phyloP scores from a whole-genome alignment of 371 early-diverging fungal genomes.

The Mortierella sp. region DNA sequence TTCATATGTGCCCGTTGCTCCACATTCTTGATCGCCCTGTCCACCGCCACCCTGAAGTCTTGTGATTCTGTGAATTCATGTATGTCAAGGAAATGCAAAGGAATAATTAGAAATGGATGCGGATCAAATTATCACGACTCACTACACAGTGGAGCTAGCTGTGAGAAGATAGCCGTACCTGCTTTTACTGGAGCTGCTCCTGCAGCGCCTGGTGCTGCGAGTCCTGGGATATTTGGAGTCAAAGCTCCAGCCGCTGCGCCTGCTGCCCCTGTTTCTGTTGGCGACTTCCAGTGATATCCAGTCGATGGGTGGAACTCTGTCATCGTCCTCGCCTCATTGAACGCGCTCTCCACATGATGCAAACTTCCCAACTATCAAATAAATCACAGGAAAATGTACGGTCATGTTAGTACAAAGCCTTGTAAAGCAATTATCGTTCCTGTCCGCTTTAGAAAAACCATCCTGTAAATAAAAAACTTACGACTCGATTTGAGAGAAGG shows the following conservation, averaged over 20 bases:
- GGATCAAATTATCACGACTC: not conserved
- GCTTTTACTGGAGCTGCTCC: constrained; percentile 9
- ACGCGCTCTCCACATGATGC: constrained; percentile 77
- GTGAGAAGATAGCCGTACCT: not conserved
- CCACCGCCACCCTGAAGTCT: constrained; percentile 41
- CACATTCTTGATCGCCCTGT: constrained; percentile 28
- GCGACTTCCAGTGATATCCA: constrained; percentile 82
- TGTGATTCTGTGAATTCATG: constrained; percentile 24
- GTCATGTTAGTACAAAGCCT: too few species aligned
- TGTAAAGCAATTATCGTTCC: too few species aligned
- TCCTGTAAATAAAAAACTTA: constrained; percentile 53
- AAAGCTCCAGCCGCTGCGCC: not conserved
- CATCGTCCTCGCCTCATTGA: constrained; percentile 73
- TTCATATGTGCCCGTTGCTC: constrained; percentile 32
- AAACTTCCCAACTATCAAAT: constrained; percentile 73
- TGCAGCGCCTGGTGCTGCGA: not conserved
- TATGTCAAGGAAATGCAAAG: not conserved
- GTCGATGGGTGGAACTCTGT: constrained; percentile 81
- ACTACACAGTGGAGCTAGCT: not conserved
- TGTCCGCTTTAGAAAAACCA: not conserved
- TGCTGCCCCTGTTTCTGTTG: constrained; percentile 14
- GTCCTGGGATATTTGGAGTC: not conserved
- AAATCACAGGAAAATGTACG: not conserved
- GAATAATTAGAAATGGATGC: not conserved
- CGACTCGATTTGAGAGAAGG: constrained; percentile 85